Conservation (phyloP, 2,329 filamentous ascomycete genomes). For the Cladosporium halotolerans region DNA sequence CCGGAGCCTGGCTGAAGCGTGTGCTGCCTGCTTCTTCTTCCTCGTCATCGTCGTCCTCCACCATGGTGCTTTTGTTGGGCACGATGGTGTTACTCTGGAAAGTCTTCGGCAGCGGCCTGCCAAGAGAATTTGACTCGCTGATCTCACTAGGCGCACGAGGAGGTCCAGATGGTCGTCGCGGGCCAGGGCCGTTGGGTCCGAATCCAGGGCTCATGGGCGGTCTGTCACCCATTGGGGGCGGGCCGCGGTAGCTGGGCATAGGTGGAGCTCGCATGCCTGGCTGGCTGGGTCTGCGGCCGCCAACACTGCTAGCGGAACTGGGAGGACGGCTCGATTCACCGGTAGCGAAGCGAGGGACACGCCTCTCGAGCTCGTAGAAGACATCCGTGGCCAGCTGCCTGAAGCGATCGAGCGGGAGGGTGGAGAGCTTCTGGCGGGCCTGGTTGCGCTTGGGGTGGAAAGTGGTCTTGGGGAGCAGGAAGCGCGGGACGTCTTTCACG, state of each 20-base stretch:
- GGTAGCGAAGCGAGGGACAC: constrained; percentile 74
- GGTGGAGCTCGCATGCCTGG: constrained; percentile 34
- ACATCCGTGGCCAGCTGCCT: constrained; percentile 90
- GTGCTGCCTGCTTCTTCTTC: constrained; percentile 1
- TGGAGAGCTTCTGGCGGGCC: constrained; percentile 90
- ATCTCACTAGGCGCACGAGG: constrained; percentile 26
- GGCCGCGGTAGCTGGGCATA: constrained; percentile 22
- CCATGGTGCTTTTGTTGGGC: constrained; percentile 94
- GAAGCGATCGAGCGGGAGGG: constrained; percentile 78
- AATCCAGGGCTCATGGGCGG: constrained; percentile 35
- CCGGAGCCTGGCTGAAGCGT: constrained; percentile 5
- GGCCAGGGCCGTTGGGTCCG: constrained; percentile 31
- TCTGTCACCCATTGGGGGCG: constrained; percentile 17
- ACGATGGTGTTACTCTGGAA: constrained; percentile 95
- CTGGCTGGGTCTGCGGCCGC: constrained; percentile 23
- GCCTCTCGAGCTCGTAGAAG: constrained; percentile 85
- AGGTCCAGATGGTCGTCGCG: constrained; percentile 34
- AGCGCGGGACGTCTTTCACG: constrained; percentile 56
- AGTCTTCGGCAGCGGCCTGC: constrained; percentile 75
- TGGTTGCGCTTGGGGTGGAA: constrained; percentile 98
- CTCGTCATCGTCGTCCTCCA: constrained; percentile 76
- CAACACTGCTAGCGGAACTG: constrained; percentile 55
- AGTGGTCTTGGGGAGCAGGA: constrained; percentile 73
- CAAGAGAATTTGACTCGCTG: constrained; percentile 40
- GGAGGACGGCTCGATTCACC: constrained; percentile 62